phyloP scores from a whole-genome alignment of 1,284 basidiomycete species.

The Sporisorium sorghi region DNA sequence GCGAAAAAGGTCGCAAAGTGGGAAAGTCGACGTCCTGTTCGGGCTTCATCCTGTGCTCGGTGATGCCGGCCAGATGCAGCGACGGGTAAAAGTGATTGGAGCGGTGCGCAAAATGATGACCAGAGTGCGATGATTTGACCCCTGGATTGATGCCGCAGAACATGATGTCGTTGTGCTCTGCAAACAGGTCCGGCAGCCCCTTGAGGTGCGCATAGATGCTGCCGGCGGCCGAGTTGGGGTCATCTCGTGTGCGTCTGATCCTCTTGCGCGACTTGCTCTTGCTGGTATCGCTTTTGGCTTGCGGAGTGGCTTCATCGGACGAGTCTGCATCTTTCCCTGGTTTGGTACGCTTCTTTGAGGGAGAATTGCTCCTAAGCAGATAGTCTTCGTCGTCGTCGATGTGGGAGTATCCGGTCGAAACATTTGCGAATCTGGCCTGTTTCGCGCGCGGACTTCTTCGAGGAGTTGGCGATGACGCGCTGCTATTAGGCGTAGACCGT shows the following conservation, averaged over 20 bases:
- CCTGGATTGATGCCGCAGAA: constrained; percentile 59
- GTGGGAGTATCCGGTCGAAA: not conserved
- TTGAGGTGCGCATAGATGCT: constrained; percentile 43
- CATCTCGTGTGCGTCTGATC: constrained; percentile 35
- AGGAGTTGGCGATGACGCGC: not conserved
- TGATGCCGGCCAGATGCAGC: constrained; percentile 44
- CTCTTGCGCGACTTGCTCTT: constrained; percentile 28
- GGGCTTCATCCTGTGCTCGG: constrained; percentile 37
- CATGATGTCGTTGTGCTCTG: constrained; percentile 41
- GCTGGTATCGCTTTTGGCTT: not conserved
- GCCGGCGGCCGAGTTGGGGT: constrained; percentile 42
- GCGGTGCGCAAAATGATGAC: constrained; percentile 51
- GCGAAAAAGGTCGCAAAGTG: constrained; percentile 25
- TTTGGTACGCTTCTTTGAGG: constrained; percentile 1
- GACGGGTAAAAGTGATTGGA: constrained; percentile 56
- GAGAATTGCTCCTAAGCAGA: constrained; percentile 2
- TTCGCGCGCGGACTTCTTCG: constrained; percentile 21
- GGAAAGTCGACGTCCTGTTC: constrained; percentile 45
- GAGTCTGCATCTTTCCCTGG: not conserved
- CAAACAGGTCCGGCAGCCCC: constrained; percentile 41
- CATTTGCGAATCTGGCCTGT: not conserved
- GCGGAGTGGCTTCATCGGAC: not conserved
- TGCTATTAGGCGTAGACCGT: not conserved
- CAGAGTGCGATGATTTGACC: constrained; percentile 35
- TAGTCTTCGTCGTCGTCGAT: constrained; percentile 5